phyloP scores from a whole-genome alignment of 139 green algal genomes.

The Yamagishiella unicocca region DNA sequence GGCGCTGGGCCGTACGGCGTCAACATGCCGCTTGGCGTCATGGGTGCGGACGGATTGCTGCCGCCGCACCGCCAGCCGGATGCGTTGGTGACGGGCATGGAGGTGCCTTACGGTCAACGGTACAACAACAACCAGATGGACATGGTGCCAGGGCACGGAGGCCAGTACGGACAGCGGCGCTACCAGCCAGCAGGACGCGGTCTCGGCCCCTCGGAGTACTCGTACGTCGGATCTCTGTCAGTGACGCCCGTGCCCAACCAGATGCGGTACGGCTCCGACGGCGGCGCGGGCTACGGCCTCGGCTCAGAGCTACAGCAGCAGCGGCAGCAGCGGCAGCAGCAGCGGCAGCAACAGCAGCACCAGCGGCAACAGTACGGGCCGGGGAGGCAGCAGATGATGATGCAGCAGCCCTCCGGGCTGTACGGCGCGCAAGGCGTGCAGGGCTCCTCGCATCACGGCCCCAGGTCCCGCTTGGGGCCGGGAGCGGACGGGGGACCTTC shows the following conservation, averaged over 20 bases:
- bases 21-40: not conserved
- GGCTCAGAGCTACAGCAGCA: not conserved
- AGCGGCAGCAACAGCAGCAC: too few relatives aligned
- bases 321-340: not conserved
- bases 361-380: too few relatives aligned
- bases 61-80: not conserved
- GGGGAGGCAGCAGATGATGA: not conserved
- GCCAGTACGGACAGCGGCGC: not conserved
- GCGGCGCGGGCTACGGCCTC: not conserved
- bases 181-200: not conserved
- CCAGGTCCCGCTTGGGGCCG: too few relatives aligned
- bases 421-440: not conserved
- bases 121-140: not conserved
- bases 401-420: too few relatives aligned
- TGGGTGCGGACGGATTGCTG: not conserved
- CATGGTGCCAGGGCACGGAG: not conserved
- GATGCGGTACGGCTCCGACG: not conserved
- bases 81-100: not conserved
- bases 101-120: not conserved
- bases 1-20: slow-evolving; percentile 11
- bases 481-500: too few relatives aligned
- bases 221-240: not conserved
- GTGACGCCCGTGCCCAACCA: not conserved
- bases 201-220: not conserved
- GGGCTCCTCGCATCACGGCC: too few relatives aligned